Conservation (phyloP, 1,139 yeast species). For the Taphrina pruni region DNA sequence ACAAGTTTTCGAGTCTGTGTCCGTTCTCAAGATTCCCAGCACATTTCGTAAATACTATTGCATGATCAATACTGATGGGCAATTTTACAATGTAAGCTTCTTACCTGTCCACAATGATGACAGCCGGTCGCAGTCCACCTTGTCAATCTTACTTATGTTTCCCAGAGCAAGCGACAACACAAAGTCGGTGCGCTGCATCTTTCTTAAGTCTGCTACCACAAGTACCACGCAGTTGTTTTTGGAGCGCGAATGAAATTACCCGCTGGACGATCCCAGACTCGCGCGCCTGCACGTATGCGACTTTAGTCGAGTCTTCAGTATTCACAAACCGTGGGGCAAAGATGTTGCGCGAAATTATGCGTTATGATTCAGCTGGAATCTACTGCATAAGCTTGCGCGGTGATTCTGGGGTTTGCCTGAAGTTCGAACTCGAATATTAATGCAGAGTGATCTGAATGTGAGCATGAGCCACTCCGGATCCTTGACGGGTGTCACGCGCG, state of each 20-base stretch:
- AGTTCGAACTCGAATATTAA: not conserved
- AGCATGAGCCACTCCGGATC: not conserved
- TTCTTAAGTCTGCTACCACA: not conserved
- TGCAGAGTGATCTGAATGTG: not conserved
- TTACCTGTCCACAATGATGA: conserved; percentile 47
- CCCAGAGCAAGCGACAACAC: conserved; percentile 47
- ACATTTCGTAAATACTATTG: conserved; percentile 59
- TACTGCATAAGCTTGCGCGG: too few relatives aligned
- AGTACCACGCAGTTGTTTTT: not conserved
- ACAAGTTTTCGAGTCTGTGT: conserved; percentile 62
- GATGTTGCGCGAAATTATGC: too few relatives aligned
- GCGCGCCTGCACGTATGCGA: not conserved
- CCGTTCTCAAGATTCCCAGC: conserved; percentile 61
- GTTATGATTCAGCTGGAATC: too few relatives aligned
- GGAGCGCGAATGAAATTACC: too few relatives aligned
- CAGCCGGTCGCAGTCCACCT: conserved; percentile 46
- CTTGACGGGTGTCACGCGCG: conserved; percentile 18
- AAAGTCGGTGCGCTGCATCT: conserved; percentile 44
- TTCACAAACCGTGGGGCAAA: too few relatives aligned
- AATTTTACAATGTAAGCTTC: not conserved
- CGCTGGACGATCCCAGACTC: not conserved
- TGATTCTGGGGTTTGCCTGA: too few relatives aligned
- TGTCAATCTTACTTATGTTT: conserved; percentile 45
- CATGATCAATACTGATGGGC: not conserved
- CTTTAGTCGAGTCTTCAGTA: too few relatives aligned